Conservation (phyloP, 495 filamentous ascomycete species). For the Annulohypoxylon maeteangense region DNA sequence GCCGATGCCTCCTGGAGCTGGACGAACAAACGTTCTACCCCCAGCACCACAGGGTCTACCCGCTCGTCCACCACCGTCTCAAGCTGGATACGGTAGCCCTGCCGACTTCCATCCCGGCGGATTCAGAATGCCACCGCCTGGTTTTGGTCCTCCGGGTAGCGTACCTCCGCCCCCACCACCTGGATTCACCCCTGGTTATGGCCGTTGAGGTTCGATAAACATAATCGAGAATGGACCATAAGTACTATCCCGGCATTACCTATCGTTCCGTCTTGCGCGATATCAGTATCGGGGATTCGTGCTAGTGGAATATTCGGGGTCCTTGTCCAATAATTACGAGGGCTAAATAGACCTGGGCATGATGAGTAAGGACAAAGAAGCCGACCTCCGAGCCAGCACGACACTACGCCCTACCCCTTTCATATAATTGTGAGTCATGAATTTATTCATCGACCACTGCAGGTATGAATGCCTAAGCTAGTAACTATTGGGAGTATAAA, state of each 20-base stretch:
- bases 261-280: background rate
- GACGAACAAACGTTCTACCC: slow-evolving; percentile 52
- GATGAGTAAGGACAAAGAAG: background rate
- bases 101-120: slow-evolving; percentile 67
- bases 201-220: slow-evolving; percentile 33
- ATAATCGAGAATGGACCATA: background rate
- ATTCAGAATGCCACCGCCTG: slow-evolving; percentile 56
- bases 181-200: slow-evolving; percentile 58
- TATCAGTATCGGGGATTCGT: background rate
- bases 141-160: slow-evolving; percentile 62
- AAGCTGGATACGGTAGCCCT: slow-evolving; percentile 80
- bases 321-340: background rate
- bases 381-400: background rate
- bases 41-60: slow-evolving; percentile 81
- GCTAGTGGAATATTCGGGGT: background rate
- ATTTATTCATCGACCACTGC: background rate
- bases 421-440: background rate
- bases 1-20: slow-evolving; percentile 44
- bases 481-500: background rate
- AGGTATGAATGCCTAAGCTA: background rate
- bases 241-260: background rate
- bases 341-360: background rate
- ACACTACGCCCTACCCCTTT: background rate
- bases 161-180: slow-evolving; percentile 55
- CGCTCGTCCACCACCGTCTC: slow-evolving; percentile 80